phyloP scores from a whole-genome alignment of 2,329 filamentous ascomycete species.

The Trichophyton verrucosum region DNA sequence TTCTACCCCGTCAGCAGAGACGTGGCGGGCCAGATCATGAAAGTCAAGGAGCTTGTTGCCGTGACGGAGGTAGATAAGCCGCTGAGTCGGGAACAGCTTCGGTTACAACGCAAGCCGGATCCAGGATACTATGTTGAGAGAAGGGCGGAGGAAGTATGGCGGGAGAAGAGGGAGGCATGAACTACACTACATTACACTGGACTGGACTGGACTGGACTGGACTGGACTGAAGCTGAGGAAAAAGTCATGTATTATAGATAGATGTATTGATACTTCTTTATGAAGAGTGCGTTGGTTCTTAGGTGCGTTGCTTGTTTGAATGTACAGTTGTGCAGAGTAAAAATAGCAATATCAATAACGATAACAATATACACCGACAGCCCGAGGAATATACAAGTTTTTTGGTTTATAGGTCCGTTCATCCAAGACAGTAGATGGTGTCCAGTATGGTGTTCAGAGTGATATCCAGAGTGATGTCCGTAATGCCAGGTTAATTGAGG shows the following conservation, averaged over 20 bases:
- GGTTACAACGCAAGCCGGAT: conserved; percentile 59
- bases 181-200: neutral
- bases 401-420: neutral
- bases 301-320: neutral
- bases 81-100: conserved; percentile 56
- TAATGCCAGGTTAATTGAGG: conserved; percentile 12
- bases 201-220: too few species aligned
- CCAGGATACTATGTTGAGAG: conserved; percentile 70
- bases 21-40: conserved; percentile 81
- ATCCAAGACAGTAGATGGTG: neutral
- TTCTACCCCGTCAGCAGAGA: conserved; percentile 75
- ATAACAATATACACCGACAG: neutral
- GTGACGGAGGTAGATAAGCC: conserved; percentile 62
- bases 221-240: neutral
- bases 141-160: conserved; percentile 21
- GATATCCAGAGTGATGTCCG: neutral
- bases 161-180: conserved; percentile 13
- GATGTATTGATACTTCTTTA: too few species aligned
- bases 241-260: conserved; percentile 2
- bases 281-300: too few species aligned
- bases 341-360: neutral
- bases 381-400: neutral
- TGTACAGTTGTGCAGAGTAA: neutral
- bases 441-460: too few species aligned
- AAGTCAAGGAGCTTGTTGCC: conserved; percentile 81